phyloP scores from a whole-genome alignment of 2,329 filamentous ascomycete genomes.

The Rhytidhysteron rufulum region DNA sequence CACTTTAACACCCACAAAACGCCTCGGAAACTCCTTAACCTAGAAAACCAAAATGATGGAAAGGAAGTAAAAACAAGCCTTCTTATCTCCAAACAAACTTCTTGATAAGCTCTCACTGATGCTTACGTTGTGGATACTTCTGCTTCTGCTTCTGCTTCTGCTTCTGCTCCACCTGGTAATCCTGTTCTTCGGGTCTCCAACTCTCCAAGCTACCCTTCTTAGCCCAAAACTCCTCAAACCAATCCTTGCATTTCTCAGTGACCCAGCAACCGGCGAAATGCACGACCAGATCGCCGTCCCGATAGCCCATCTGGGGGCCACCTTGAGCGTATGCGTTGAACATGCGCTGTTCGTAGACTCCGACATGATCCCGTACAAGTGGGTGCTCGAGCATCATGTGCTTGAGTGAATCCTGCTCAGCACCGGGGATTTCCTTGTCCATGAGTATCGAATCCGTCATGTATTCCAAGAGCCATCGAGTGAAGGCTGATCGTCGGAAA shows the following conservation, averaged over 20 bases:
- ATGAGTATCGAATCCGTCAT: slow-evolving; percentile 38
- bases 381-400: slow-evolving; percentile 33
- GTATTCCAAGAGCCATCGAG: slow-evolving; percentile 34
- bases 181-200: not conserved
- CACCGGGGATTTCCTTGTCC: slow-evolving; percentile 25
- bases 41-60: no score
- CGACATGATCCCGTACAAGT: slow-evolving; percentile 35
- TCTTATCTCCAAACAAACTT: no score
- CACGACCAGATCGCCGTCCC: slow-evolving; percentile 36
- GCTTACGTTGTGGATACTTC: no score
- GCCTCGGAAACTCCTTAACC: no score
- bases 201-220: slow-evolving; percentile 7
- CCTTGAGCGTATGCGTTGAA: slow-evolving; percentile 37
- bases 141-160: no score
- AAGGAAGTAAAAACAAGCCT: no score
- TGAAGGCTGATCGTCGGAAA: slow-evolving; percentile 36
- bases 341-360: slow-evolving; percentile 33
- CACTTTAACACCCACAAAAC: no score
- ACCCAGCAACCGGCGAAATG: slow-evolving; percentile 42
- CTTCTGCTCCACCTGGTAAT: no score
- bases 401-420: slow-evolving; percentile 35
- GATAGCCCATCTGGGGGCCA: slow-evolving; percentile 34
- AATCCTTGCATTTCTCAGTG: slow-evolving; percentile 25
- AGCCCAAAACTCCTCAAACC: slow-evolving; percentile 36
- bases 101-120: no score